Conservation (phyloP, 148 eudicot species). For the Linanthus parryae region DNA sequence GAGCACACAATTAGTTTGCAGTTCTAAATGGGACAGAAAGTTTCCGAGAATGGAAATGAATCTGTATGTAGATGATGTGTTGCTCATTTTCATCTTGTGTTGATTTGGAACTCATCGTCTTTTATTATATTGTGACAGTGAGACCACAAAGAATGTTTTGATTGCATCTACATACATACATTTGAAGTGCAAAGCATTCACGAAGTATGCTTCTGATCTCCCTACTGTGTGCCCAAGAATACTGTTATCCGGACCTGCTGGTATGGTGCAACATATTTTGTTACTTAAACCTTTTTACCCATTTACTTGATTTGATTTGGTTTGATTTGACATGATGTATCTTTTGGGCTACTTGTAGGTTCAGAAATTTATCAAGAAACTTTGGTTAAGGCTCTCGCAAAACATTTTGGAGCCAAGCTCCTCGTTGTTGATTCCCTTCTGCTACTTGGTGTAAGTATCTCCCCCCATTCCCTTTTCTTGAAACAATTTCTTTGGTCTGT, state of each 20-base stretch:
- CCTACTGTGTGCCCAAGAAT: slow-evolving; percentile 73
- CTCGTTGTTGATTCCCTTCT: slow-evolving; percentile 73
- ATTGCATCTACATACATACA: slow-evolving; percentile 78
- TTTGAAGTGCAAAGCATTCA: slow-evolving; percentile 58
- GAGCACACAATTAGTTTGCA: too few species aligned
- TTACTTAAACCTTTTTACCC: too few species aligned
- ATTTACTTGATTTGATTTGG: too few species aligned
- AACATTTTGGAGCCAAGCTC: slow-evolving; percentile 65
- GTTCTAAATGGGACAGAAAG: too few species aligned
- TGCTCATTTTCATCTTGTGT: neutral
- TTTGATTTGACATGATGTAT: slow-evolving; percentile 8
- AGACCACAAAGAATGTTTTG: slow-evolving; percentile 78
- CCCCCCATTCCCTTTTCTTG: neutral
- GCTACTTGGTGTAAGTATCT: slow-evolving; percentile 70
- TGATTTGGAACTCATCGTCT: slow-evolving; percentile 1
- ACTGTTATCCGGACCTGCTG: slow-evolving; percentile 91
- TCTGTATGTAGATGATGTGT: too few species aligned
- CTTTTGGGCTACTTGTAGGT: slow-evolving; percentile 34
- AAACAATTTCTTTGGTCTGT: neutral
- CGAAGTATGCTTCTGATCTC: slow-evolving; percentile 64
- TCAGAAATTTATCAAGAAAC: slow-evolving; percentile 96
- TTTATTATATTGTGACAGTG: slow-evolving; percentile 47
- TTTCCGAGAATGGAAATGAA: too few species aligned
- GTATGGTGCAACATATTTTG: slow-evolving; percentile 28
- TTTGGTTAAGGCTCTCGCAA: slow-evolving; percentile 75